Evolutionary conservation across 1,284 basidiomycete genomes (phyloP), one percentile per base, ranked within the genome.

Genomic region (Pseudozyma sp.): DNA sequence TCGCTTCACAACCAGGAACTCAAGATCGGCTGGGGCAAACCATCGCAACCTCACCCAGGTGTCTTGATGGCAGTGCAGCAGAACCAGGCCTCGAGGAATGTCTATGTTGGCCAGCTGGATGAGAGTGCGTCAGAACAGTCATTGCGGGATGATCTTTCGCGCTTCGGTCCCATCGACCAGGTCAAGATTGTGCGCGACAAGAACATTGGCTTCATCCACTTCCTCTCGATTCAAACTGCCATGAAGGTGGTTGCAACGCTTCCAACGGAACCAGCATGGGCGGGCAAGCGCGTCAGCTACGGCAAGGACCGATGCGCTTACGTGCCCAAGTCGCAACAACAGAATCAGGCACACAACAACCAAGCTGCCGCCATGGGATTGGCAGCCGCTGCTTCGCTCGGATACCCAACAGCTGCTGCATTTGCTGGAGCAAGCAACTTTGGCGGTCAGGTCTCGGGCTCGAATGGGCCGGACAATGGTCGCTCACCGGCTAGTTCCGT

Each of bases 1-100:
- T 76, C 83, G 35, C 65, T 84, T 16, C 79, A 82, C 64, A 77
- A 75, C 52, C 80, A 82, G 49, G 82, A 84, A 67, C 81, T 84
- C 62, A 84, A 84, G 67, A 84, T 84, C 39, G 83, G 83, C n/a
- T 84, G 83, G 83, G 83, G 83, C 55, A 83, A 83, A 71, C 81
- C 82, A 11, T 78, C 77, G 16, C 76, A 74, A 38, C 71, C 73
- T 44, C 79, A 81, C 31, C 72, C 82, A 1, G 73, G 71, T n/a
- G 77, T 84, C 18, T 47, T 82, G 40, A 76, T 82, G 76, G 82
- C 82, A 14, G 83, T 84, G n/a, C 82, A 83, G 62, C 79, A 83
- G 59, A 75, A 75, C 40, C 78, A 83, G 56, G 83, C 83, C 8
- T 82, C 83, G 31, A 76, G 83, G 19, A 84, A 84, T 55, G 83